Conservation (phyloP, 106 monocot species). For the Acanthochlamys bracteata region DNA sequence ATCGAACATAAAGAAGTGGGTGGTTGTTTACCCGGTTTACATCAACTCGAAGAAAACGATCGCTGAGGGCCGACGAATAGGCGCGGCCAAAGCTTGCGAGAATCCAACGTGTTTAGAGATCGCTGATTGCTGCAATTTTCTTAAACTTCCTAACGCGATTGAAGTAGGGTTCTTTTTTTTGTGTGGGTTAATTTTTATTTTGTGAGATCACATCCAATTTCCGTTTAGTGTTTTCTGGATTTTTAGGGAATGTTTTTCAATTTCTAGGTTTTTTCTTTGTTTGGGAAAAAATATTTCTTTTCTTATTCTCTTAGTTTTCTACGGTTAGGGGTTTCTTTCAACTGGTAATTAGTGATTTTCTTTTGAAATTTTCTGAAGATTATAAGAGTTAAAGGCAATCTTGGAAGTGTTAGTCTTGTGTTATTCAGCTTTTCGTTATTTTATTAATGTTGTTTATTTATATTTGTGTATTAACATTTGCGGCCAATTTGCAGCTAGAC, state of each 20-base stretch:
- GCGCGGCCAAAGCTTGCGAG: constrained; percentile 44
- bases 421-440: not conserved
- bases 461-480: not conserved
- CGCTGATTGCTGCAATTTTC: constrained; percentile 59
- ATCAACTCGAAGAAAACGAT: constrained; percentile 71
- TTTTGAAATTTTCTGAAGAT: too few relatives aligned
- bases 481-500: constrained; percentile 39
- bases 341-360: too few relatives aligned
- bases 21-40: constrained; percentile 53
- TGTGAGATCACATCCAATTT: not conserved
- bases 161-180: constrained; percentile 39
- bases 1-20: constrained; percentile 55
- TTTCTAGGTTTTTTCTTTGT: too few relatives aligned
- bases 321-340: too few relatives aligned
- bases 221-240: too few relatives aligned
- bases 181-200: not conserved
- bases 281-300: too few relatives aligned
- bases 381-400: too few relatives aligned
- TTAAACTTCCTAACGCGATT: constrained; percentile 68
- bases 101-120: constrained; percentile 71
- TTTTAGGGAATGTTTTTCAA: too few relatives aligned
- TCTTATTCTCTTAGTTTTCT: too few relatives aligned
- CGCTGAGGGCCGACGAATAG: constrained; percentile 57
- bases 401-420: too few relatives aligned
- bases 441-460: not conserved